Conservation (phyloP, 2,329 filamentous ascomycete species). For the Penicillium corylophilum region DNA sequence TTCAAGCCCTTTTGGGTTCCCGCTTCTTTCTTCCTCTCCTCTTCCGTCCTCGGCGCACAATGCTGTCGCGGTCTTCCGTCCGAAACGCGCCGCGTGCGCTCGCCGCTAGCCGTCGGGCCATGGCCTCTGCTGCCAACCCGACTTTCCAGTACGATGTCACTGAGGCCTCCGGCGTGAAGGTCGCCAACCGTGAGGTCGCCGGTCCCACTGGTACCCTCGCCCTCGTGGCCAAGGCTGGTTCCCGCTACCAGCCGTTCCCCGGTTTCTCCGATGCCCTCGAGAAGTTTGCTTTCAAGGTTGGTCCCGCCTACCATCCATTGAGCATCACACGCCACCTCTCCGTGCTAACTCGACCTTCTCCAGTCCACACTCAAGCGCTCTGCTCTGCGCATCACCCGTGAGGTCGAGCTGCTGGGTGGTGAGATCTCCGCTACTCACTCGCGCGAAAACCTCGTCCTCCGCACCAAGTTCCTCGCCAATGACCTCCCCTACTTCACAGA, state of each 20-base stretch:
- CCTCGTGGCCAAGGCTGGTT: conserved; percentile 89
- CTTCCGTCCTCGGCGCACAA: conserved; percentile 55
- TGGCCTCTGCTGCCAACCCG: conserved; percentile 66
- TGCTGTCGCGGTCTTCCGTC: conserved; percentile 68
- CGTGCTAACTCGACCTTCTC: conserved; percentile 37
- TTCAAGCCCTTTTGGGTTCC: conserved; percentile 39
- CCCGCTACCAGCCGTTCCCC: conserved; percentile 84
- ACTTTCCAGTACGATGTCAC: conserved; percentile 84
- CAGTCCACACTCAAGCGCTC: conserved; percentile 82
- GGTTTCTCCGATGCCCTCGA: conserved; percentile 87
- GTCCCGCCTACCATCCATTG: conserved; percentile 30
- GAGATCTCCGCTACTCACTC: conserved; percentile 86
- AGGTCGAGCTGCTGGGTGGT: conserved; percentile 91
- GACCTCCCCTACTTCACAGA: conserved; percentile 98
- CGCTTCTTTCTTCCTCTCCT: conserved; percentile 26
- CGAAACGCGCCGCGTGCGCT: conserved; percentile 63
- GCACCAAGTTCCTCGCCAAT: conserved; percentile 91
- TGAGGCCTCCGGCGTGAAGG: conserved; percentile 84
- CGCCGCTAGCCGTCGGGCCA: conserved; percentile 58
- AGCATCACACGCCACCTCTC: not conserved
- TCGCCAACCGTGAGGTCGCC: conserved; percentile 84
- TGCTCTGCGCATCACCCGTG: conserved; percentile 87
- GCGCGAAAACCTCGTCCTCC: conserved; percentile 86
- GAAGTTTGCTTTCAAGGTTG: conserved; percentile 96
- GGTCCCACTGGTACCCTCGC: conserved; percentile 89